Percentiles rank a stretch among this genome's conserved stretches.
Conservation (phyloP, 1,284 basidiomycete species). For the Retiboletus flavoniger region DNA sequence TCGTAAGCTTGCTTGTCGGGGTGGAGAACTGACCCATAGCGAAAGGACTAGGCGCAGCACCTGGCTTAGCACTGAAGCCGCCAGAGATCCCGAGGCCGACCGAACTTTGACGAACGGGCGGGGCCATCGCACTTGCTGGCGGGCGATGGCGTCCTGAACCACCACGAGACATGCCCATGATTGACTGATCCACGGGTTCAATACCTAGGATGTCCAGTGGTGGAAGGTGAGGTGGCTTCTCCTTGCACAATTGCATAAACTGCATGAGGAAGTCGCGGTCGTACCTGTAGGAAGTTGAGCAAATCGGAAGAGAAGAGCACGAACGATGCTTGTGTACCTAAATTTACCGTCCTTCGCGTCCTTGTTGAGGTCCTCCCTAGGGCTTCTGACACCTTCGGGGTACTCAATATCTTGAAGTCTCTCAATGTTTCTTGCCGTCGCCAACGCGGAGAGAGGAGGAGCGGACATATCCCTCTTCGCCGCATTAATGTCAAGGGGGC, state of each 20-base stretch:
- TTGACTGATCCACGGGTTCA: slow-evolving; percentile 65
- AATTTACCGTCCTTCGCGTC: slow-evolving; percentile 88
- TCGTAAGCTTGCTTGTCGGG: slow-evolving; percentile 56
- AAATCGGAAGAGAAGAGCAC: slow-evolving; percentile 2
- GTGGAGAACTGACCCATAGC: slow-evolving; percentile 77
- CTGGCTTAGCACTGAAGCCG: slow-evolving; percentile 43
- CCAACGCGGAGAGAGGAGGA: slow-evolving; percentile 56
- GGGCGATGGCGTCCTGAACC: slow-evolving; percentile 60
- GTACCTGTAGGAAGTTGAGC: slow-evolving; percentile 57
- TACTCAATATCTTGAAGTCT: slow-evolving; percentile 81
- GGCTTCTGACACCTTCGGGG: slow-evolving; percentile 82
- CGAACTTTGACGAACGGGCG: slow-evolving; percentile 49
- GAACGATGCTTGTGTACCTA: slow-evolving; percentile 48
- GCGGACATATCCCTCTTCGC: slow-evolving; percentile 41
- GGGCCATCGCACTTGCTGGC: slow-evolving; percentile 41
- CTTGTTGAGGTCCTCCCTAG: slow-evolving; percentile 82
- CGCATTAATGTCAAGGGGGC: slow-evolving; percentile 64
- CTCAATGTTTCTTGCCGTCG: slow-evolving; percentile 72
- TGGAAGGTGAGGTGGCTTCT: slow-evolving; percentile 90
- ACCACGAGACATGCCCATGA: slow-evolving; percentile 54
- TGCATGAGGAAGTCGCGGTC: slow-evolving; percentile 97
- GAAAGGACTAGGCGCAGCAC: slow-evolving; percentile 42
- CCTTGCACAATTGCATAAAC: slow-evolving; percentile 94
- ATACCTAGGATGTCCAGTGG: slow-evolving; percentile 91
- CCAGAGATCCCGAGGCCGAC: slow-evolving; percentile 54